Percentiles rank a stretch among this genome's conserved stretches.
These are phyloP conservation scores for Auricularia auricula-judae DNA, from an alignment of 768 basidiomycete genomes.

Conservation along the genomic window DNA sequence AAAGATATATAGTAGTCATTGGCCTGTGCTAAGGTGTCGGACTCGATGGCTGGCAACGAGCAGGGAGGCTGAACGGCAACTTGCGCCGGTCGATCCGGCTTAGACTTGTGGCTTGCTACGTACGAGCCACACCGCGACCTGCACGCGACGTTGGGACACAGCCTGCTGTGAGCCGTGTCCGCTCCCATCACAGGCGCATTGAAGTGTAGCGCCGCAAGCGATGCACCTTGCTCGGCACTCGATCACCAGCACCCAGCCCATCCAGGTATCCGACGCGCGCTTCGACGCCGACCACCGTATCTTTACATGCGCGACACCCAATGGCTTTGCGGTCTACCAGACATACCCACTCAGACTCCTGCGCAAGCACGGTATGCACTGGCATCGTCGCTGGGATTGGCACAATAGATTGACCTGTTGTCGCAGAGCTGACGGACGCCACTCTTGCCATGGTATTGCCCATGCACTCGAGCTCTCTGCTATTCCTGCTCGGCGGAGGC, in stretches of 20 bases:
- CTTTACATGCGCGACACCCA: constrained; percentile 69
- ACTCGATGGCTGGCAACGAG: no score
- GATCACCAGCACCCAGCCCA: constrained; percentile 64
- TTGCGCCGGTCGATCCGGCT: no score
- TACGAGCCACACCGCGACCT: no score
- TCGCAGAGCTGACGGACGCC: constrained; percentile 63
- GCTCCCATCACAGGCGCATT: background rate
- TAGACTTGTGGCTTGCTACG: no score
- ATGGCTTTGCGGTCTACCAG: constrained; percentile 76
- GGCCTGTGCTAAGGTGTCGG: no score
- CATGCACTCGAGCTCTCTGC: constrained; percentile 67
- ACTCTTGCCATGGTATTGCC: constrained; percentile 71
- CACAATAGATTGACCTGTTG: constrained; percentile 9
- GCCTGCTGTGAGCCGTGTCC: background rate
- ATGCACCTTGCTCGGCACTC: constrained; percentile 86
- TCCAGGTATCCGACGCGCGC: constrained; percentile 64
- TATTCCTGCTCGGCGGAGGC: constrained; percentile 82
- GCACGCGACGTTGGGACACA: background rate
- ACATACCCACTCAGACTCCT: constrained; percentile 66
- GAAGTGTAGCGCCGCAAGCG: background rate
- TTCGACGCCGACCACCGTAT: constrained; percentile 74
- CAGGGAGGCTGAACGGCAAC: no score
- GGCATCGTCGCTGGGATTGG: no score
- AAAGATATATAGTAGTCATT: no score
- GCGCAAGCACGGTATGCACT: constrained; percentile 61